phyloP scores from a whole-genome alignment of 257 asterid species.

The Rehmannia glutinosa region DNA sequence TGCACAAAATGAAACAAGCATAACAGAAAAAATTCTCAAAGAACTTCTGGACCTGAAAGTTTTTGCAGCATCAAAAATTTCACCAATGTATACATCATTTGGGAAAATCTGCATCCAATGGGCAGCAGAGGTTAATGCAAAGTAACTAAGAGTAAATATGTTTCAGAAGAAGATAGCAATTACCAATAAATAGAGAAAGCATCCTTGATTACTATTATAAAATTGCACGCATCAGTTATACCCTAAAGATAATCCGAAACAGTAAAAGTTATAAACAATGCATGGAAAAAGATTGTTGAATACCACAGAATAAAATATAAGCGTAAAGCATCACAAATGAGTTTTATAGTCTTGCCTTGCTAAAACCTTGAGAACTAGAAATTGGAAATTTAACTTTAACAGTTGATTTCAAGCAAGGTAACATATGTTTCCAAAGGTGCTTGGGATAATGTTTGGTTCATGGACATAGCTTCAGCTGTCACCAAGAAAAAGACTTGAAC shows the following conservation, averaged over 20 bases:
- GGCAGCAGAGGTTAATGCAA: constrained; percentile 11
- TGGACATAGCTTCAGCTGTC: constrained; percentile 2
- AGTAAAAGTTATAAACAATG: not conserved
- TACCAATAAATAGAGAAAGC: not conserved
- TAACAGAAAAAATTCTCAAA: constrained; percentile 7
- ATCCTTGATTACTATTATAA: not conserved
- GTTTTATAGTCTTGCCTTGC: not conserved
- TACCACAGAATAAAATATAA: not conserved
- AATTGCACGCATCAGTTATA: not conserved
- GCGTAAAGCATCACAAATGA: not conserved
- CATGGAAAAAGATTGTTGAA: not conserved
- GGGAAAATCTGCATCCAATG: constrained; percentile 69
- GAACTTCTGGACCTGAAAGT: constrained; percentile 50
- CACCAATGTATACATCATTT: constrained; percentile 69
- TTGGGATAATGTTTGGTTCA: not conserved
- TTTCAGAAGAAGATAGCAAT: not conserved
- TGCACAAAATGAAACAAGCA: constrained; percentile 10
- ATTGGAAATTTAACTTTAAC: too few relatives aligned
- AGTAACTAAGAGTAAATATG: not conserved
- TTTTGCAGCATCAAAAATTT: constrained; percentile 57
- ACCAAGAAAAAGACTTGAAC: not conserved
- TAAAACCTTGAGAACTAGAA: not conserved
- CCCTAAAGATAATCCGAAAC: not conserved
- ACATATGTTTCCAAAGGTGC: too few relatives aligned
- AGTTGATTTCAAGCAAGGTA: too few relatives aligned